Evolutionary conservation across 1,284 basidiomycete genomes (phyloP), one percentile per base, ranked within the genome.

Genomic region (Pseudozyma tsukubaensis): DNA sequence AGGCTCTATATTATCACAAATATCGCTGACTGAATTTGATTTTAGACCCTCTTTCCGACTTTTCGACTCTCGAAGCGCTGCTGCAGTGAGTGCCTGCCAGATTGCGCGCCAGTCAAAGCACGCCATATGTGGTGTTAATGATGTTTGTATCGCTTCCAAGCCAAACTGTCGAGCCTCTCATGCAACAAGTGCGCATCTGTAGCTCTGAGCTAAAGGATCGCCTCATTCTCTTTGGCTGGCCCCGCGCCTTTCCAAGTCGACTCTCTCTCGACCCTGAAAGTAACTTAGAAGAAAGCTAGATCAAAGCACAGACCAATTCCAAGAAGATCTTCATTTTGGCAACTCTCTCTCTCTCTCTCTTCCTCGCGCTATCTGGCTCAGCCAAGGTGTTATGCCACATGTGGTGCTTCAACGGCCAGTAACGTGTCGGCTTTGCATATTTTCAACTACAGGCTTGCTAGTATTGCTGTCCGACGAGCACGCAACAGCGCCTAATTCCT

Each of bases 241-340:
- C n/a, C 32, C 4, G 32, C 49, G 42, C 42, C n/a, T 21, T 34
- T n/a, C 4, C 14, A 24, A 48, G 45, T 29, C 24, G 24, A 29
- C 24, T 29, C 24, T 44, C 42, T 16, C 42, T 24, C 39, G 45
- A 70, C 60, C 67, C 67, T 70, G 57, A 60, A 29, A 29, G 24
- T 29, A 29, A 29, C 6, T 29, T 29, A 29, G 24, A 29, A 29
- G 24, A 29, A 29, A 49, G 44, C 14, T 19, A 35, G 18, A 24
- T 14, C 12, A 37, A 37, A 68, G 67, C 67, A 70, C 67, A 70
- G 67, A 63, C 67, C 67, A 70, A 16, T 64, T 64, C 54, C 54
- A 32, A 63, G 67, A 70, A 70, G 67, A 70, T 52, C 34, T 44
- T 4, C 16, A 29, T 13, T 2, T 29, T 14, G 8, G 34, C 19